Percentiles rank a stretch among this genome's conserved stretches.
Conservation (phyloP, 257 asterid species). For the Coffea canephora region DNA sequence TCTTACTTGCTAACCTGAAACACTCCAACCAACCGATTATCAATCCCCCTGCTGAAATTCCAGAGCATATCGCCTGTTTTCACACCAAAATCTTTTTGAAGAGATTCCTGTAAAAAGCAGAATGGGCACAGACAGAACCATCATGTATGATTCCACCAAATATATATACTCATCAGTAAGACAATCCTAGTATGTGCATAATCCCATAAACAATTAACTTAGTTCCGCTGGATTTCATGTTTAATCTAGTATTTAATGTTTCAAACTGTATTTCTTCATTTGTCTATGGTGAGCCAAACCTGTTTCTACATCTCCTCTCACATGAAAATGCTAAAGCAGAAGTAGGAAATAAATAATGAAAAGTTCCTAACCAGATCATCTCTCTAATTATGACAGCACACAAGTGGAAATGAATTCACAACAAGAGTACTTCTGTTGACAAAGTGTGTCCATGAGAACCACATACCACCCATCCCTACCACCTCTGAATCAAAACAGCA, state of each 20-base stretch:
- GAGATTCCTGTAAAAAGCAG: slow-evolving; percentile 67
- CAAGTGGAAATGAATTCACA: neutral
- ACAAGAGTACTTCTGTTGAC: neutral
- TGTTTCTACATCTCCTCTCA: neutral
- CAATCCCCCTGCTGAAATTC: slow-evolving; percentile 89
- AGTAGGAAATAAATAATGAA: neutral
- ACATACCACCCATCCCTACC: neutral
- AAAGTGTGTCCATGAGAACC: neutral
- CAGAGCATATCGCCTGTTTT: slow-evolving; percentile 94
- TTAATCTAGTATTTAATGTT: neutral
- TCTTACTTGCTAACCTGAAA: slow-evolving; percentile 17
- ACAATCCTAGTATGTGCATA: neutral
- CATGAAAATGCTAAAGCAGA: neutral
- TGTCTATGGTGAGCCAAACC: neutral
- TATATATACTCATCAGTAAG: neutral
- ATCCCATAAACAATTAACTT: neutral
- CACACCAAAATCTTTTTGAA: slow-evolving; percentile 83
- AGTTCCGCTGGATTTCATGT: neutral
- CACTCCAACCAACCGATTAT: slow-evolving; percentile 68
- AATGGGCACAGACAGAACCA: slow-evolving; percentile 15
- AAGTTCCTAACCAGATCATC: neutral
- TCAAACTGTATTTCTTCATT: neutral
- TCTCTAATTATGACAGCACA: neutral
- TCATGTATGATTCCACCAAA: slow-evolving; percentile 3
- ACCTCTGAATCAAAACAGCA: neutral